Conservation (phyloP, 73 alveolate species). For the Paramecium tetraurelia region DNA sequence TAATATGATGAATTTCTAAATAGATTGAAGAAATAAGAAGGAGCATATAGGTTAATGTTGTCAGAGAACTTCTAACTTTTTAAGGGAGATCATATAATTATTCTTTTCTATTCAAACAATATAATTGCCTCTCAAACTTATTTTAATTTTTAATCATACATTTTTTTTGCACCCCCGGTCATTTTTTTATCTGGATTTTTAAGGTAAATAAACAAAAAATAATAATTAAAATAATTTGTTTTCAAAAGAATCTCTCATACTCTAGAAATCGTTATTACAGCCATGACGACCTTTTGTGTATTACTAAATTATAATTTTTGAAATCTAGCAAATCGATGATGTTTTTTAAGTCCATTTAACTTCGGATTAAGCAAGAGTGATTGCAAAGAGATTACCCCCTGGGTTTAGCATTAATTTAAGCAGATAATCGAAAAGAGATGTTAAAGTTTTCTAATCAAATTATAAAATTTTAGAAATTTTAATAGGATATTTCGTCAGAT, state of each 20-base stretch:
- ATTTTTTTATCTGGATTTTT: not conserved
- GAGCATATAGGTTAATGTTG: not conserved
- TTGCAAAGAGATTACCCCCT: conserved; percentile 35
- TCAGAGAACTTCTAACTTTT: not conserved
- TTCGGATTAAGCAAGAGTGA: conserved; percentile 20
- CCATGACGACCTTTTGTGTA: conserved; percentile 32
- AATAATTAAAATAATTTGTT: not conserved
- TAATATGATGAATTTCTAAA: conserved; percentile 77
- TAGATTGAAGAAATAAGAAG: not conserved
- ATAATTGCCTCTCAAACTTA: not conserved
- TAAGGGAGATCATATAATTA: not conserved
- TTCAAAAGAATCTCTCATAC: not conserved
- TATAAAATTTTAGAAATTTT: conserved; percentile 10
- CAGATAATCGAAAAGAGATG: conserved; percentile 28
- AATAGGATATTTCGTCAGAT: conserved; percentile 27
- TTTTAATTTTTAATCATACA: not conserved
- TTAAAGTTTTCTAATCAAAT: not conserved
- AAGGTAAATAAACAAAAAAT: not conserved
- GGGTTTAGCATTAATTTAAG: conserved; percentile 9
- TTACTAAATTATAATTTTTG: not conserved
- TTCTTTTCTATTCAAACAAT: not conserved
- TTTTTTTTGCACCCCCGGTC: conserved; percentile 2
- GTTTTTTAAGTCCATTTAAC: conserved; percentile 3
- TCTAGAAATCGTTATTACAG: not conserved
- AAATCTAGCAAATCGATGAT: not conserved